Evolutionary conservation across 2,329 filamentous ascomycete species (phyloP), one percentile per base, ranked within the genome.

Genomic region (Dothistroma pini): DNA sequence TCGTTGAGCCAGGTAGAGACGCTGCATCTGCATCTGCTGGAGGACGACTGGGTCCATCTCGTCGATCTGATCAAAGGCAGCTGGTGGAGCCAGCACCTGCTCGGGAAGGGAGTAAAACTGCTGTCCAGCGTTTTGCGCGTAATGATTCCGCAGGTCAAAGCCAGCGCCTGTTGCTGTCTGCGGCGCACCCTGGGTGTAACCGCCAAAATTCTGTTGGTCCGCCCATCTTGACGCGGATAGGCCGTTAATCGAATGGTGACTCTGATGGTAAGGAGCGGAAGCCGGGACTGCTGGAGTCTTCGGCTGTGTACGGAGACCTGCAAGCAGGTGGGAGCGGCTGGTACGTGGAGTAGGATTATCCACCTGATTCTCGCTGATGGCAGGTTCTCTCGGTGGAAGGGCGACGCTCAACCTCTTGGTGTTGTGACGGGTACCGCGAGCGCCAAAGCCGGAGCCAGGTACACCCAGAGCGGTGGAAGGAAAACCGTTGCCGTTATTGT

Each of bases 241-340:
- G 50, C 77, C 69, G 55, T 72, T 79, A 62, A 77, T 67, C 57
- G 75, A 77, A 69, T 81, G 78, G 70, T 80, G 79, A 62, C 72
- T 79, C 74, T 87, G 84, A 62, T 82, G 80, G 64, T 84, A 84
- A 60, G 86, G 84, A 70, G 84, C 83, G 64, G 84, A 85, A 48
- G 85, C 83, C 69, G 88, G 87, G 51, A 86, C 88, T 44, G 87
- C 84, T 21, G 87, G 85, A 54, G 89, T 93, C 82, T 96, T 97
- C 41, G 95, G 95, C 55, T 93, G 92, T 64, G 95, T 99, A 73
- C 95, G 87, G 63, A 99, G 83, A 60, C 93, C 93, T 63, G 93
- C 93, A 72, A 99, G 86, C 66, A 99, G 84, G 74, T 99, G 95
- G 66, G 92, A 96, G 68, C 95, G 91, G 77, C 92, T 96, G 58